Conservation (phyloP, 163 green algal species). For the Picocystis sp. region DNA sequence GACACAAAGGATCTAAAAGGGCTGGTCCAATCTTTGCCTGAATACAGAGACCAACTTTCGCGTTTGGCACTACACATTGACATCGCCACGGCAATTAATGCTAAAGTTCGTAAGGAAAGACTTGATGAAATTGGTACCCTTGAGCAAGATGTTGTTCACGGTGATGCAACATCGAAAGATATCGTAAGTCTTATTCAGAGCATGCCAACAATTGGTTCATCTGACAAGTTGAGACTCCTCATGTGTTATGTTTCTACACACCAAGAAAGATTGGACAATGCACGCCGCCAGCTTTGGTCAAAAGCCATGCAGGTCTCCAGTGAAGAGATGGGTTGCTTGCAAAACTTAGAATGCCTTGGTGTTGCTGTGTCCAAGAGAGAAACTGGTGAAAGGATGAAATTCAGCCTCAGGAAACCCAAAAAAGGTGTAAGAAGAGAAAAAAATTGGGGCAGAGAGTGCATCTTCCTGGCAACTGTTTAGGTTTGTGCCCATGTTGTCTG, state of each 20-base stretch:
- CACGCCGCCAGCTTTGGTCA: slow-evolving; percentile 57
- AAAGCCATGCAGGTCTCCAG: slow-evolving; percentile 32
- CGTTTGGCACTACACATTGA: slow-evolving; percentile 63
- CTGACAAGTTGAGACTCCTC: slow-evolving; percentile 73
- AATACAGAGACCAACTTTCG: slow-evolving; percentile 53
- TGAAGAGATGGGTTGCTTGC: slow-evolving; percentile 60
- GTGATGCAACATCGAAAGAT: slow-evolving; percentile 71
- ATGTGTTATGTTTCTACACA: slow-evolving; percentile 85
- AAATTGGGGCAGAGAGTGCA: slow-evolving; percentile 5
- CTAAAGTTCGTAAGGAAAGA: slow-evolving; percentile 26
- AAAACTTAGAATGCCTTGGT: slow-evolving; percentile 65
- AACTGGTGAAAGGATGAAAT: background rate
- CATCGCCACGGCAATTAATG: slow-evolving; percentile 46
- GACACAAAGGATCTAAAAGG: slow-evolving; percentile 8
- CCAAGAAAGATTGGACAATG: slow-evolving; percentile 73
- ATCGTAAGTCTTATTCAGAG: slow-evolving; percentile 53
- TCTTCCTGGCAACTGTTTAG: slow-evolving; percentile 14
- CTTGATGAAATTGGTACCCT: slow-evolving; percentile 65
- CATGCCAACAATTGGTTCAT: slow-evolving; percentile 16
- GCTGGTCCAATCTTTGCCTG: slow-evolving; percentile 5
- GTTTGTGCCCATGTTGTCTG: slow-evolving; percentile 36
- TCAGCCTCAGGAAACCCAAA: slow-evolving; percentile 24
- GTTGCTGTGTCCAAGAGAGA: slow-evolving; percentile 16
- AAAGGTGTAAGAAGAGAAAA: slow-evolving; percentile 12
- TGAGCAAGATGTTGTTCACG: slow-evolving; percentile 79